Percentiles rank a stretch among this genome's conserved stretches.
Conservation (phyloP, 495 filamentous ascomycete genomes). For the Tetracladium setigerum region DNA sequence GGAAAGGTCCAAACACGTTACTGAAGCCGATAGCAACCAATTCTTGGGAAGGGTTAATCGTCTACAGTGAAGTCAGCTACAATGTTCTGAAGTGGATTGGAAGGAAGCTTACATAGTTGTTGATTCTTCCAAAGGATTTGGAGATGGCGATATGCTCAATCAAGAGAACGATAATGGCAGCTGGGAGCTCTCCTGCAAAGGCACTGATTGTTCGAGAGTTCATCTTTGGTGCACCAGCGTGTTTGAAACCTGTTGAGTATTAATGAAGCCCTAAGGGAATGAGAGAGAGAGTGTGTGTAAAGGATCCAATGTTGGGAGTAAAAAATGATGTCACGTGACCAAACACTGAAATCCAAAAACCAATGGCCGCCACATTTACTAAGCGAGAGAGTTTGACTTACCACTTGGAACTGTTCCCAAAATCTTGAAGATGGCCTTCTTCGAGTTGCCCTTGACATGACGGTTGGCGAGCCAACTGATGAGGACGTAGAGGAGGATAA, state of each 20-base stretch:
- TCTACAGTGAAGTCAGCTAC: conserved; percentile 15
- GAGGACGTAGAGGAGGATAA: conserved; percentile 84
- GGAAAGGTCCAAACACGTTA: conserved; percentile 88
- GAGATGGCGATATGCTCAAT: conserved; percentile 94
- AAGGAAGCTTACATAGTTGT: conserved; percentile 57
- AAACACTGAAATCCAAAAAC: neutral
- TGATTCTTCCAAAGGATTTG: conserved; percentile 91
- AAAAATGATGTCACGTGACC: neutral
- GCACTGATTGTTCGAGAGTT: conserved; percentile 34
- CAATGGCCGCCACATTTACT: neutral
- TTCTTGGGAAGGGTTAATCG: conserved; percentile 90
- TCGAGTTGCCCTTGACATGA: conserved; percentile 32
- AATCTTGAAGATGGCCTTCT: conserved; percentile 52
- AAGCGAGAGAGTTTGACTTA: neutral
- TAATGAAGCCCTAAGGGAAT: neutral
- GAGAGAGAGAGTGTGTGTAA: neutral
- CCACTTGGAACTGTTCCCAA: conserved; percentile 46
- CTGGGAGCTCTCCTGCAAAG: conserved; percentile 58
- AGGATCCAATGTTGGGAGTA: neutral
- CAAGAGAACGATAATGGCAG: conserved; percentile 79
- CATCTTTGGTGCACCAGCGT: conserved; percentile 65
- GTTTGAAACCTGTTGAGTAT: conserved; percentile 45
- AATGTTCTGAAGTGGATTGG: too few species aligned
- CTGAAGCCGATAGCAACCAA: conserved; percentile 88
- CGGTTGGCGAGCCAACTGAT: conserved; percentile 77